Percentiles rank a stretch among this genome's conserved stretches.
phyloP scores from a whole-genome alignment of 345 rosid species.

The Draba incana region DNA sequence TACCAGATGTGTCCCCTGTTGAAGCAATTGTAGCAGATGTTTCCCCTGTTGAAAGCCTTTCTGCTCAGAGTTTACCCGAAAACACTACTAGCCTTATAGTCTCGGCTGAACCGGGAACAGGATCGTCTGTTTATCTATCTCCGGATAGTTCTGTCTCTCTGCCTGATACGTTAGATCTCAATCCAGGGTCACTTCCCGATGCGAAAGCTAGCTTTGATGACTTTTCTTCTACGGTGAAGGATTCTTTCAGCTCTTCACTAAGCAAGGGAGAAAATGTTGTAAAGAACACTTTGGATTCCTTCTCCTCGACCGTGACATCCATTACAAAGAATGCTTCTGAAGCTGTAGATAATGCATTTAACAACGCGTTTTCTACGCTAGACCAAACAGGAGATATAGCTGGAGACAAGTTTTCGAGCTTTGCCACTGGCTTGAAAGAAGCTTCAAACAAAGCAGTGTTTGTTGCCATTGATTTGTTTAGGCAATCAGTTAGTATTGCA shows the following conservation, averaged over 20 bases:
- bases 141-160: constrained; percentile 47
- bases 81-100: constrained; percentile 42
- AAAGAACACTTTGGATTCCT: constrained; percentile 59
- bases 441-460: constrained; percentile 57
- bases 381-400: constrained; percentile 65
- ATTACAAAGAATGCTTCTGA: constrained; percentile 62
- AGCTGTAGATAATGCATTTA: constrained; percentile 57
- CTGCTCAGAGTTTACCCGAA: constrained; percentile 46
- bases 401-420: constrained; percentile 49
- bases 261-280: constrained; percentile 58
- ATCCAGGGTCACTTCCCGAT: constrained; percentile 45
- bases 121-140: constrained; percentile 39
- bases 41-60: constrained; percentile 45
- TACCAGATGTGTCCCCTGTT: background rate
- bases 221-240: constrained; percentile 49
- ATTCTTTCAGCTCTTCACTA: constrained; percentile 56
- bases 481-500: constrained; percentile 59
- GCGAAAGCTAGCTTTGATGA: constrained; percentile 57
- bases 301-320: constrained; percentile 59
- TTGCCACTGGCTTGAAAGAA: constrained; percentile 62
- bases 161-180: constrained; percentile 45
- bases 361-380: constrained; percentile 49
- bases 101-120: constrained; percentile 50
- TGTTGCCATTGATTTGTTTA: constrained; percentile 63
- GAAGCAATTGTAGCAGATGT: constrained; percentile 32